Percentiles rank a stretch among this genome's conserved stretches.
Evolutionary conservation across 768 basidiomycete species (phyloP).

Genomic region (Holtermanniella nyarrowii): DNA sequence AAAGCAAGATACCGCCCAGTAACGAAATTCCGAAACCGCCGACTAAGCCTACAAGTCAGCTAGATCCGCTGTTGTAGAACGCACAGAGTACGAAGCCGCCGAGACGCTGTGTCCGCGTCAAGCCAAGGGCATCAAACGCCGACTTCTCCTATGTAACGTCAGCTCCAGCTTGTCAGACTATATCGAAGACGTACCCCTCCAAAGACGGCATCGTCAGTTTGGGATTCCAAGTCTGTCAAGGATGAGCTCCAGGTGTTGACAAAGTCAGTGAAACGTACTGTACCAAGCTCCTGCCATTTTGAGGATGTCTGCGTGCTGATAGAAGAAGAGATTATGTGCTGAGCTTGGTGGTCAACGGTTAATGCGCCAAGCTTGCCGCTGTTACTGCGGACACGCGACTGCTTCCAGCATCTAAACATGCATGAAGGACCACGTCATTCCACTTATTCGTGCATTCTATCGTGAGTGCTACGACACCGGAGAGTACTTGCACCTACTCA

Average conservation of each 20-base stretch:
- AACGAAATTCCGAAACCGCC: conserved; percentile 71
- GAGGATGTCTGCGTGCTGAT: too few species aligned
- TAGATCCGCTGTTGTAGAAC: conserved; percentile 28
- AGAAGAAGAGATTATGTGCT: too few species aligned
- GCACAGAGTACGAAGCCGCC: conserved; percentile 82
- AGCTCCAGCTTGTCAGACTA: not conserved
- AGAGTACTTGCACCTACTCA: too few species aligned
- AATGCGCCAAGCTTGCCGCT: too few species aligned
- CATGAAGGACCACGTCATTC: too few species aligned
- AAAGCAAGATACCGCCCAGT: conserved; percentile 65
- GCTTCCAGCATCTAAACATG: too few species aligned
- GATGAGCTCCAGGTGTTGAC: not conserved
- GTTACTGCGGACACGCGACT: too few species aligned
- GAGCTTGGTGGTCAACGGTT: too few species aligned
- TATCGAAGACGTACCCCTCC: conserved; percentile 24
- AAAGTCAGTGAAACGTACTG: conserved; percentile 11
- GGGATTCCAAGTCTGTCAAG: conserved; percentile 30
- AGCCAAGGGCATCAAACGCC: conserved; percentile 66
- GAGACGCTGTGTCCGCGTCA: conserved; percentile 68
- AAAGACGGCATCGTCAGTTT: conserved; percentile 36
- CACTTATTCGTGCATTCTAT: too few species aligned
- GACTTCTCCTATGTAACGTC: conserved; percentile 55
- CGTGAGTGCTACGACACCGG: too few species aligned
- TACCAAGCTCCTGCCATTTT: conserved; percentile 22
- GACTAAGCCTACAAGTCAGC: conserved; percentile 48